phyloP scores from a whole-genome alignment of 257 asterid genomes.

The Misopates orontium region DNA sequence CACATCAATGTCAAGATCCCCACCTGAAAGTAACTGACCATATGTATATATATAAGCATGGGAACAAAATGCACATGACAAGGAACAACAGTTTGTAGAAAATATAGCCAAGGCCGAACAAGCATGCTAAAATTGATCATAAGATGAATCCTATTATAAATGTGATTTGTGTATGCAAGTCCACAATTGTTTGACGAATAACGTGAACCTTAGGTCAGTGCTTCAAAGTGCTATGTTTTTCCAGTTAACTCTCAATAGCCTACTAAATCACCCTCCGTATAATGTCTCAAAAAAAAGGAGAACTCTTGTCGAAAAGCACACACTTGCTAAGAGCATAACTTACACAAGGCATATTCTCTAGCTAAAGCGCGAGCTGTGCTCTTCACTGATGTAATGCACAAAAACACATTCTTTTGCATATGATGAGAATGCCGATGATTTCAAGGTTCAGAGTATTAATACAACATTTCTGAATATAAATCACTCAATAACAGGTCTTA shows the following conservation, averaged over 20 bases:
- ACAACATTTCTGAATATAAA: too few relatives aligned
- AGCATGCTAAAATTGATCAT: constrained; percentile 4
- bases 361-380: too few relatives aligned
- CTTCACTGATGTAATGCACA: too few relatives aligned
- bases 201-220: neutral
- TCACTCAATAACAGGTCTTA: too few relatives aligned
- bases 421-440: too few relatives aligned
- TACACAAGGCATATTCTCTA: too few relatives aligned
- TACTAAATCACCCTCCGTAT: constrained; percentile 11
- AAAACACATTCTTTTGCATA: too few relatives aligned
- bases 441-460: too few relatives aligned
- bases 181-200: neutral
- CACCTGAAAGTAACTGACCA: constrained; percentile 86
- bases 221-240: constrained; percentile 17
- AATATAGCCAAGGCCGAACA: constrained; percentile 20
- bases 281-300: neutral
- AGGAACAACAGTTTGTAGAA: neutral
- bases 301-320: neutral
- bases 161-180: constrained; percentile 3
- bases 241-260: neutral
- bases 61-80: constrained; percentile 15
- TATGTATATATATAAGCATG: constrained; percentile 25
- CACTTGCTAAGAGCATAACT: too few relatives aligned
- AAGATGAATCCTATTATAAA: neutral
- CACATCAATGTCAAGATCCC: constrained; percentile 85